Base-by-base conservation (phyloP, 2,329 filamentous ascomycete species). In the Calonectria leucothoes region DNA sequence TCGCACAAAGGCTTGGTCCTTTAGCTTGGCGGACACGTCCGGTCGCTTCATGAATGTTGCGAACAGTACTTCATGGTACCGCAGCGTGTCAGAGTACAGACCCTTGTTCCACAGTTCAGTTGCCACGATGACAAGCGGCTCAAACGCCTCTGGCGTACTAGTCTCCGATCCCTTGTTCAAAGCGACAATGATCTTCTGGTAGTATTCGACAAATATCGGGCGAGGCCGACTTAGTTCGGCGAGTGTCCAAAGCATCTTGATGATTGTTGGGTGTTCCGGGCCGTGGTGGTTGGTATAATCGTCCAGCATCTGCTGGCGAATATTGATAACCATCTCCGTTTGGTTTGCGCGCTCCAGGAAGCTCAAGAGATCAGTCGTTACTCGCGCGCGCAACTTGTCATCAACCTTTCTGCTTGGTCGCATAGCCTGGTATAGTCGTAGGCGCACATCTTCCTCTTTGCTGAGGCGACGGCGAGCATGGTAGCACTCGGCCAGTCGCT, bases 101-200 rank as follows among this genome's bases (percentile, higher is more conserved):
- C 55, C 55, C 55, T 61, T 61, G 55, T 61, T 61, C 55, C 55
- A 61, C 2, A 61, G 55, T 37, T 61, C 55, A 15, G 37, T 61
- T 15, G 55, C 55, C 23, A 61, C 55, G 12, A 61, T 61, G 6
- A 61, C 55, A 3, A 61, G n/a, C 2, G 55, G 55, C n/a, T 61
- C 33, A 29, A 61, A 61, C 3, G 55, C 55, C 33, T 61, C 55
- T 20, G 33, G 23, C 4, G 33, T 61, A 35, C 55, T 37, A 7
- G 14, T 61, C 12, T 61, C 33, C 2, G 55, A 61, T 25, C 25
- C 23, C 15, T 61, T 61, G 33, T 61, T 61, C 33, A 61, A 20
- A 1, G 31, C 55, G 17, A 35, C n/a, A 14, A 61, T 61, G 55
- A 61, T 61, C 14, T 25, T 61, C 35, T 61, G 55, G 7, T 39